Percentiles rank a stretch among this genome's conserved stretches.
Evolutionary conservation across 2,329 filamentous ascomycete species (phyloP).

Genomic region (Westerdykella ornata): DNA sequence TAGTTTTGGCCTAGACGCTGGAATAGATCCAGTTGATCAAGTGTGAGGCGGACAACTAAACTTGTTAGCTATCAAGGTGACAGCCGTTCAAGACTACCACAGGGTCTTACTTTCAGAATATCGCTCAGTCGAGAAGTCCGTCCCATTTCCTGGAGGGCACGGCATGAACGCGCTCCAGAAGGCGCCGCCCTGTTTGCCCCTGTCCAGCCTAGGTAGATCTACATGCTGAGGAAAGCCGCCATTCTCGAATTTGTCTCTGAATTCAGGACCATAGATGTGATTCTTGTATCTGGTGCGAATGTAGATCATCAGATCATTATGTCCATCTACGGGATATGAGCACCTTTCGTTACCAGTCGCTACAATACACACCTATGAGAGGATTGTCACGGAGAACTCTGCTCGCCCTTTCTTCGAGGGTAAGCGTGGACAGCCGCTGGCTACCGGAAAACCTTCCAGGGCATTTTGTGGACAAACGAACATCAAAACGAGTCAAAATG

Average conservation of each 20-base stretch:
- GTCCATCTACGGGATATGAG: slow-evolving; percentile 59
- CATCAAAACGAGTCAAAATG: too few relatives aligned
- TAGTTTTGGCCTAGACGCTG: slow-evolving; percentile 57
- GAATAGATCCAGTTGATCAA: slow-evolving; percentile 70
- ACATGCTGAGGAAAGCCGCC: slow-evolving; percentile 65
- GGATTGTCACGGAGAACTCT: slow-evolving; percentile 36
- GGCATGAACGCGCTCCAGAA: slow-evolving; percentile 86
- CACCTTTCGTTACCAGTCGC: background rate
- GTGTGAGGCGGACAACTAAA: slow-evolving; percentile 57
- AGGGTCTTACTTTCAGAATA: slow-evolving; percentile 56
- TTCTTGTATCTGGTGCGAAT: slow-evolving; percentile 64
- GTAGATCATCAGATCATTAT: slow-evolving; percentile 77
- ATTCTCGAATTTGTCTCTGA: slow-evolving; percentile 66
- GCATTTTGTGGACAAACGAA: too few relatives aligned
- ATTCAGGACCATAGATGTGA: slow-evolving; percentile 67
- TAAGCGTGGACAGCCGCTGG: slow-evolving; percentile 1
- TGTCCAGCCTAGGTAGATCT: slow-evolving; percentile 67
- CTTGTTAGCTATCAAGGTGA: slow-evolving; percentile 7
- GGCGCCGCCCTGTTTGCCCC: slow-evolving; percentile 71
- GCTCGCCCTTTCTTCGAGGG: slow-evolving; percentile 27
- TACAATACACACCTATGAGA: slow-evolving; percentile 32
- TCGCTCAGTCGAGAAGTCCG: slow-evolving; percentile 66
- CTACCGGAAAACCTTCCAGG: too few relatives aligned
- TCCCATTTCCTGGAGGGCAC: slow-evolving; percentile 61
- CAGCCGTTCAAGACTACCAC: background rate